phyloP scores from a whole-genome alignment of 371 early-diverging fungal genomes.

The Syncephalastrum sp. region DNA sequence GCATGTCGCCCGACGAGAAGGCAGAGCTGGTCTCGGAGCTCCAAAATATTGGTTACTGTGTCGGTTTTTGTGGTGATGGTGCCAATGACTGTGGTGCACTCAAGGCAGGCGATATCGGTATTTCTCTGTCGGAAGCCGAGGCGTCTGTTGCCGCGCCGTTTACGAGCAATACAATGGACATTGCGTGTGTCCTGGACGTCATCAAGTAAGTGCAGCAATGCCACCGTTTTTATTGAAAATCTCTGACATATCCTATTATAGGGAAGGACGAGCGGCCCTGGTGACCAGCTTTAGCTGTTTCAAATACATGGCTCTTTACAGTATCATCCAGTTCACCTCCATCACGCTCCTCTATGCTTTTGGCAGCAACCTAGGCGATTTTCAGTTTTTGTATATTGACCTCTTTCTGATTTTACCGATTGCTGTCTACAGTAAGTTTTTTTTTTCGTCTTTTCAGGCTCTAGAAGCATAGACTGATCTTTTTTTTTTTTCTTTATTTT shows the following conservation, averaged over 20 bases:
- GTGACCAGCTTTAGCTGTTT: conserved; percentile 98
- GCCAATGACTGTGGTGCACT: conserved; percentile 99
- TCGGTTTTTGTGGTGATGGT: conserved; percentile 99
- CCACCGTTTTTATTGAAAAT: neutral
- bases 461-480: neutral
- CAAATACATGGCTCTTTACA: conserved; percentile 96
- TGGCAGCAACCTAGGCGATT: conserved; percentile 87
- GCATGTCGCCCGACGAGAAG: conserved; percentile 99
- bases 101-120: conserved; percentile 96
- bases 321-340: conserved; percentile 88
- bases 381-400: conserved; percentile 93
- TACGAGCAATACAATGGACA: conserved; percentile 85
- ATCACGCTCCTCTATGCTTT: conserved; percentile 87
- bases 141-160: conserved; percentile 98
- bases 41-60: conserved; percentile 88
- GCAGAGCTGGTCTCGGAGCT: conserved; percentile 88
- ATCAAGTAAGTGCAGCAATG: conserved; percentile 60
- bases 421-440: conserved; percentile 75
- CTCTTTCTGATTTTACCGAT: conserved; percentile 88
- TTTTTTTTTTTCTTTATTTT: too few relatives aligned
- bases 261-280: conserved; percentile 97
- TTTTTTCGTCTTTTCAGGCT: neutral
- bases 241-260: conserved; percentile 16
- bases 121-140: conserved; percentile 96
- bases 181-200: conserved; percentile 89